These are phyloP conservation scores for Ceratocystis destructans DNA, from an alignment of 2,329 filamentous ascomycete genomes.

Conservation along the genomic window DNA sequence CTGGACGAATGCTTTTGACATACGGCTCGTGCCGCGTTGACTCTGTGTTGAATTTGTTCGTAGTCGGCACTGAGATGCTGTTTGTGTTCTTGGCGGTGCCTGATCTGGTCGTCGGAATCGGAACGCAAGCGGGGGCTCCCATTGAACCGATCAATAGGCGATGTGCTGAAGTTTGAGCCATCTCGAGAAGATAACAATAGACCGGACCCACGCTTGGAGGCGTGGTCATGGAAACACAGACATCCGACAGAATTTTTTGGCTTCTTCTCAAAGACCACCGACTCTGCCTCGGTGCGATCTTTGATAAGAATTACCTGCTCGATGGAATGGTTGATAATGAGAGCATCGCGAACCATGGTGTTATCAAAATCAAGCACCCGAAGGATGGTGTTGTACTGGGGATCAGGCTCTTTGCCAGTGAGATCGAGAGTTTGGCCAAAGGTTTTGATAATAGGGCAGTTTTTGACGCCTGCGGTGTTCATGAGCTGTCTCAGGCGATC, in stretches of 20 bases:
- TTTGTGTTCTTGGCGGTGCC: slow-evolving; percentile 35
- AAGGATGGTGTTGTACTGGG: slow-evolving; percentile 60
- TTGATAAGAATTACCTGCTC: slow-evolving; percentile 74
- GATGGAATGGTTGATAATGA: slow-evolving; percentile 70
- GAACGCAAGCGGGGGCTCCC: slow-evolving; percentile 62
- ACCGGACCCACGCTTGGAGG: slow-evolving; percentile 35
- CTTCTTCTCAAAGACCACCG: slow-evolving; percentile 50
- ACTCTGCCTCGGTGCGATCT: slow-evolving; percentile 50
- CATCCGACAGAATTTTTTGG: slow-evolving; percentile 61
- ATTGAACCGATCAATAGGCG: slow-evolving; percentile 33
- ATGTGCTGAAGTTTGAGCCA: slow-evolving; percentile 49
- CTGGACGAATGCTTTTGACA: slow-evolving; percentile 36
- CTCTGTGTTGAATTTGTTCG: slow-evolving; percentile 36
- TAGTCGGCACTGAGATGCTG: slow-evolving; percentile 43
- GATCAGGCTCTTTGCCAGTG: slow-evolving; percentile 57
- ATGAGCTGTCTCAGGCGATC: slow-evolving; percentile 53
- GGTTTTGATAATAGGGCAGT: slow-evolving; percentile 51
- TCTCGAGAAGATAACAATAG: slow-evolving; percentile 47
- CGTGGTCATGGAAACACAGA: slow-evolving; percentile 49
- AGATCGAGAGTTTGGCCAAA: slow-evolving; percentile 43
- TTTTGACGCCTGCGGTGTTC: slow-evolving; percentile 36
- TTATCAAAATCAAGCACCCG: slow-evolving; percentile 72
- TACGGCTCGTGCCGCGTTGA: slow-evolving; percentile 34
- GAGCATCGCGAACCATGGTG: slow-evolving; percentile 59
- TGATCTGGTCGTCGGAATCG: slow-evolving; percentile 55